Conservation (phyloP, 441 rosid species). For the Brassica hybrid region DNA sequence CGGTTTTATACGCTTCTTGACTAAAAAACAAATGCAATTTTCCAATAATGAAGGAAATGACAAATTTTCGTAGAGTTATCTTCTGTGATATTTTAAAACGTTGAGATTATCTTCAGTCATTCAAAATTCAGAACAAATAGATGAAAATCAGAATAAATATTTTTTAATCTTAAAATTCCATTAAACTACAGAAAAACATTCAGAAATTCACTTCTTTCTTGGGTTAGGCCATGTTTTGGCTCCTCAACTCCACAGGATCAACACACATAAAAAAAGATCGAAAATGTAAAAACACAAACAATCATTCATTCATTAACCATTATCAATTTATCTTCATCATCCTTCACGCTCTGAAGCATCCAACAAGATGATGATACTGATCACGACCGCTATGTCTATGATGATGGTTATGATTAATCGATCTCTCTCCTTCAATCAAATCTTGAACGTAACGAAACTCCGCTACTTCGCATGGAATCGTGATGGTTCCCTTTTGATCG, state of each 20-base stretch:
- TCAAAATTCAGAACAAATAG: not conserved
- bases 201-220: conserved; percentile 8
- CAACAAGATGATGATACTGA: conserved; percentile 51
- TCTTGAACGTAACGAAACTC: conserved; percentile 80
- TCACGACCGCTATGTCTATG: conserved; percentile 40
- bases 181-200: conserved; percentile 6
- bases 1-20: conserved; percentile 16
- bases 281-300: conserved; percentile 9
- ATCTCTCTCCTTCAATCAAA: conserved; percentile 68
- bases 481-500: conserved; percentile 86
- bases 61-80: not conserved
- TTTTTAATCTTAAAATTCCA: conserved; percentile 22
- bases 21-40: conserved; percentile 14
- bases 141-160: not conserved
- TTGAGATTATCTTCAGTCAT: conserved; percentile 20
- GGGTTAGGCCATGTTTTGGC: conserved; percentile 53
- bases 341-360: conserved; percentile 70
- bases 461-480: conserved; percentile 86
- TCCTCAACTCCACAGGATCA: conserved; percentile 45
- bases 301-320: not conserved
- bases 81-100: not conserved
- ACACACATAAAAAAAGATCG: not conserved
- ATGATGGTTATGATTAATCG: conserved; percentile 47
- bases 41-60: conserved; percentile 15
- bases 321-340: not conserved